Percentiles rank a stretch among this genome's conserved stretches.
Evolutionary conservation across 257 asterid genomes (phyloP).

Genomic region (Primulina eburnea): DNA sequence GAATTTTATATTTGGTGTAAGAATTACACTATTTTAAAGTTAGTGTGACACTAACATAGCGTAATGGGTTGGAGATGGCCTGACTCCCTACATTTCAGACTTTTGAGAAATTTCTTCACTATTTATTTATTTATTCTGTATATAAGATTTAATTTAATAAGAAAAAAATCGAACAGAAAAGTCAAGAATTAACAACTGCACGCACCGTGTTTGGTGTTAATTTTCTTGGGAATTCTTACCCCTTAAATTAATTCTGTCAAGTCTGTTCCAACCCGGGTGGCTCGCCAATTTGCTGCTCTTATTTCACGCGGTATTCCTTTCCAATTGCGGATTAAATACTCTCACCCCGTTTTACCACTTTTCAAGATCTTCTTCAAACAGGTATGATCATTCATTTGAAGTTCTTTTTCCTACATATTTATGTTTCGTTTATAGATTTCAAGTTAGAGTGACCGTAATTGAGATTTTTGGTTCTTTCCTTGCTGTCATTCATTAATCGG

Average conservation of each 20-base stretch:
- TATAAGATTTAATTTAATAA: not conserved
- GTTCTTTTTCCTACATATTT: not conserved
- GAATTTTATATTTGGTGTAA: no score
- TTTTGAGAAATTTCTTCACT: not conserved
- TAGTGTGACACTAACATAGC: no score
- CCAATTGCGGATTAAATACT: slow-evolving; percentile 7
- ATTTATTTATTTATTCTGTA: not conserved
- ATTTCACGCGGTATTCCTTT: slow-evolving; percentile 34
- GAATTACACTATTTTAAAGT: no score
- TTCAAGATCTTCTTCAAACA: not conserved
- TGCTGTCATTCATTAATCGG: not conserved
- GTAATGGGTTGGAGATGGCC: no score
- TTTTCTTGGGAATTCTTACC: slow-evolving; percentile 21
- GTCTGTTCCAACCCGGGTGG: slow-evolving; percentile 15
- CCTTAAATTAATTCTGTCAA: slow-evolving; percentile 23
- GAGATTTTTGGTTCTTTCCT: not conserved
- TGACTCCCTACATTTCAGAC: not conserved
- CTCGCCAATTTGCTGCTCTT: slow-evolving; percentile 24
- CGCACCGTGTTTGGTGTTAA: slow-evolving; percentile 45
- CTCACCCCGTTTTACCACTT: slow-evolving; percentile 3
- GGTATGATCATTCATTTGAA: slow-evolving; percentile 16
- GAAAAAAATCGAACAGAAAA: slow-evolving; percentile 17
- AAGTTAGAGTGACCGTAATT: not conserved
- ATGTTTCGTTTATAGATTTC: not conserved
- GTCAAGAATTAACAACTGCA: slow-evolving; percentile 41